These are phyloP conservation scores for Schwanniomyces polymorphus DNA, from an alignment of 805 yeast species.

Conservation along the genomic window DNA sequence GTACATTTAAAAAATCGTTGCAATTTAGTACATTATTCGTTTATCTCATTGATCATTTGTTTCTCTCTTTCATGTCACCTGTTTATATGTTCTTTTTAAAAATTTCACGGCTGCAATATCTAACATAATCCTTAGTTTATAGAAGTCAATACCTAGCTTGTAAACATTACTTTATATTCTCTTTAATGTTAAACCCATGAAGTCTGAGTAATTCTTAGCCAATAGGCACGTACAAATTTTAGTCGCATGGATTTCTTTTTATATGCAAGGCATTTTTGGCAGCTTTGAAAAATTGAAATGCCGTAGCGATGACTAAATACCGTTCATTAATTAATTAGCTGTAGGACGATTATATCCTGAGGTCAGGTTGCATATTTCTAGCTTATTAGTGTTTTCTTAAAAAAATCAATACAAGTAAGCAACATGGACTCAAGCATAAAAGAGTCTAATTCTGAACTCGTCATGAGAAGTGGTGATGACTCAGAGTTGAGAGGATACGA, in stretches of 20 bases:
- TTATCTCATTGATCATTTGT: no score
- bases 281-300: slow-evolving; percentile 1
- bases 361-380: background rate
- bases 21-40: no score
- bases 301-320: background rate
- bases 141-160: no score
- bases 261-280: background rate
- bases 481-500: slow-evolving; percentile 1
- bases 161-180: no score
- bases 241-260: background rate
- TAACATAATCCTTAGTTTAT: no score
- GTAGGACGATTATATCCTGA: background rate
- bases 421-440: background rate
- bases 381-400: background rate
- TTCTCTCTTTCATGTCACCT: no score
- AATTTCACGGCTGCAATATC: no score
- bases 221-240: background rate
- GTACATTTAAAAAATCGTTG: no score
- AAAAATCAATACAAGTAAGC: background rate
- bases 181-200: no score
- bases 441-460: background rate
- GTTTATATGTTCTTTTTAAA: no score
- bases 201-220: no score
- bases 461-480: background rate
- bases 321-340: background rate